phyloP scores from a whole-genome alignment of 208 protist genomes.

The Zelonia costaricensis region DNA sequence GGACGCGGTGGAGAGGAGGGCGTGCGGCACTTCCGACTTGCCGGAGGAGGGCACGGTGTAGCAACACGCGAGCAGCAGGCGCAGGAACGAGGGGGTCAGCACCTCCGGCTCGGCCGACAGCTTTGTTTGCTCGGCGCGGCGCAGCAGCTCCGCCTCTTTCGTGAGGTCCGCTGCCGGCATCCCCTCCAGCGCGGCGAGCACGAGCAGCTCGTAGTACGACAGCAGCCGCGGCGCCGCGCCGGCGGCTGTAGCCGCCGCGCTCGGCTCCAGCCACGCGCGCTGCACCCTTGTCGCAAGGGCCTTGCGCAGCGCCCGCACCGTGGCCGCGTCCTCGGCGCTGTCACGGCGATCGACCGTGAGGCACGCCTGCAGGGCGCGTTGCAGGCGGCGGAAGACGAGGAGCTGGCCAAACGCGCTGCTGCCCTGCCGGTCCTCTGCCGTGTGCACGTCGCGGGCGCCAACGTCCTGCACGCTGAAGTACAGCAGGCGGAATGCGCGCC shows the following conservation, averaged over 20 bases:
- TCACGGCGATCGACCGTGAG: slow-evolving; percentile 18
- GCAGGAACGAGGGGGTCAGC: slow-evolving; percentile 40
- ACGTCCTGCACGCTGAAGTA: slow-evolving; percentile 28
- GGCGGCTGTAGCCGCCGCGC: background rate
- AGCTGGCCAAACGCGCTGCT: slow-evolving; percentile 43
- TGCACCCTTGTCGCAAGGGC: slow-evolving; percentile 7
- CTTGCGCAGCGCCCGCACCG: slow-evolving; percentile 5
- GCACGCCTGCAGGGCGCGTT: slow-evolving; percentile 36
- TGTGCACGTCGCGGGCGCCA: background rate
- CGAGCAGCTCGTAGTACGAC: slow-evolving; percentile 71
- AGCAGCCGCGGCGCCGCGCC: slow-evolving; percentile 21
- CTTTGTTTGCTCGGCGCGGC: slow-evolving; percentile 48
- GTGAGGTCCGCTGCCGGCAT: slow-evolving; percentile 70
- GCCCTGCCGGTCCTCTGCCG: slow-evolving; percentile 13
- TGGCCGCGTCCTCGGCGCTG: slow-evolving; percentile 8
- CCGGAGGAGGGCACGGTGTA: slow-evolving; percentile 43
- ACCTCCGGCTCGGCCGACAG: slow-evolving; percentile 32
- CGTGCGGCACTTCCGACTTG: slow-evolving; percentile 16
- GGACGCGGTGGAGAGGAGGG: slow-evolving; percentile 38
- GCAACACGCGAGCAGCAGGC: slow-evolving; percentile 62
- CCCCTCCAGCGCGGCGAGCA: slow-evolving; percentile 57
- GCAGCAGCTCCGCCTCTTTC: slow-evolving; percentile 46
- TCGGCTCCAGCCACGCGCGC: slow-evolving; percentile 4
- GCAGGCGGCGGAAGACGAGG: slow-evolving; percentile 39
- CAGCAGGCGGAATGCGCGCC: slow-evolving; percentile 38